Conservation (phyloP, 1,139 yeast species). For the Pichia sp. region DNA sequence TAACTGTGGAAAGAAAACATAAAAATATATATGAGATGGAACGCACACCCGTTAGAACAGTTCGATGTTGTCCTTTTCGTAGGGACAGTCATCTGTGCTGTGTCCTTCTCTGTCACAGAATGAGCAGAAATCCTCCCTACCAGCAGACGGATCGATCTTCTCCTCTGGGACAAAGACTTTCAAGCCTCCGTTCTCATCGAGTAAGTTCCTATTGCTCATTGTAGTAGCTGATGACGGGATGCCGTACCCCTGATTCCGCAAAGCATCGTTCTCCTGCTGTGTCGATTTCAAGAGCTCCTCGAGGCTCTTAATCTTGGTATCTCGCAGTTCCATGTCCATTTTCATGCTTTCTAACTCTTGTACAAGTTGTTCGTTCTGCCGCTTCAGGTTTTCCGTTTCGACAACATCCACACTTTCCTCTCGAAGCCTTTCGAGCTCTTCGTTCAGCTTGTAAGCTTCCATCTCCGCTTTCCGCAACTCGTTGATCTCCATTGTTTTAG, state of each 20-base stretch:
- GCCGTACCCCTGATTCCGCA: background rate
- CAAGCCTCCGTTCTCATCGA: slow-evolving; percentile 33
- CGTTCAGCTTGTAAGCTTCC: slow-evolving; percentile 18
- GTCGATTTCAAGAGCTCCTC: slow-evolving; percentile 1
- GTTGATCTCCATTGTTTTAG: slow-evolving; percentile 17
- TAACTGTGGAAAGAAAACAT: background rate
- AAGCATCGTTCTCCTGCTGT: background rate
- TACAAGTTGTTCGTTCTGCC: slow-evolving; percentile 5
- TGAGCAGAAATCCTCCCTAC: slow-evolving; percentile 83
- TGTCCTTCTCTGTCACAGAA: slow-evolving; percentile 89
- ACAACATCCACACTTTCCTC: background rate
- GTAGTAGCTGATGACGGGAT: background rate
- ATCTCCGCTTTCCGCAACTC: slow-evolving; percentile 19
- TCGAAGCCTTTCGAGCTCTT: slow-evolving; percentile 20
- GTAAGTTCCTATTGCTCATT: background rate
- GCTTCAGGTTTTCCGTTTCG: background rate
- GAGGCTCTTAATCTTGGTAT: background rate
- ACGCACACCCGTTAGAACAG: slow-evolving; percentile 5
- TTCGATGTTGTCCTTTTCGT: slow-evolving; percentile 48
- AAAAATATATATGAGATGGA: background rate
- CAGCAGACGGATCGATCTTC: slow-evolving; percentile 64
- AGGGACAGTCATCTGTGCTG: slow-evolving; percentile 81
- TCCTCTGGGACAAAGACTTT: slow-evolving; percentile 51
- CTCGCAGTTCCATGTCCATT: slow-evolving; percentile 3
- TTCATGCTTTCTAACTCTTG: slow-evolving; percentile 28